phyloP scores from a whole-genome alignment of 208 protist genomes.

The Trichomonas vaginalis region DNA sequence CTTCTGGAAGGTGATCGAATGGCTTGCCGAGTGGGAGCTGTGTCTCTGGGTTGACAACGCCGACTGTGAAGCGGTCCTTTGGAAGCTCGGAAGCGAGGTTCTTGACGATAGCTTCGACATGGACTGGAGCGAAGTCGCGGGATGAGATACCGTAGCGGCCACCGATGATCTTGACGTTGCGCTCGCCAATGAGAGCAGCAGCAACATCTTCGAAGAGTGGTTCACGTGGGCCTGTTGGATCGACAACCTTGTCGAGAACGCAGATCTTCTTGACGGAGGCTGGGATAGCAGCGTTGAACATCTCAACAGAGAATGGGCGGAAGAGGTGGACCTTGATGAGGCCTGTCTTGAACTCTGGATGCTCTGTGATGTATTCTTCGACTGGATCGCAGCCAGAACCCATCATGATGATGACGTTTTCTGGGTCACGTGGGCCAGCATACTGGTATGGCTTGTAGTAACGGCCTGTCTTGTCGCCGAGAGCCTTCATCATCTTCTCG shows the following conservation, averaged over 20 bases:
- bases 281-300: conserved; percentile 31
- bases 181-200: neutral
- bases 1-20: neutral
- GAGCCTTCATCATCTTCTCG: neutral
- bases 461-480: too few relatives aligned
- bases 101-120: conserved; percentile 46
- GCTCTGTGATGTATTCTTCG: neutral
- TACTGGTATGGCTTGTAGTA: too few relatives aligned
- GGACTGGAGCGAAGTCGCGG: conserved; percentile 56
- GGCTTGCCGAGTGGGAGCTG: conserved; percentile 27
- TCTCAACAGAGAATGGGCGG: conserved; percentile 41
- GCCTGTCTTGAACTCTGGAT: conserved; percentile 46
- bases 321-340: conserved; percentile 49
- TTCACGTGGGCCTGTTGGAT: neutral
- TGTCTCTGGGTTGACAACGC: conserved; percentile 52
- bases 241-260: conserved; percentile 43
- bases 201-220: neutral
- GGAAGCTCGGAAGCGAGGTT: conserved; percentile 36
- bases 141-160: conserved; percentile 48
- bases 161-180: conserved; percentile 35
- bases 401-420: neutral
- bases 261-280: conserved; percentile 34
- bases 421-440: neutral
- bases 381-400: neutral
- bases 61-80: conserved; percentile 49